These are phyloP conservation scores for Peterozyma toletana DNA, from an alignment of 805 yeast species.

Conservation along the genomic window DNA sequence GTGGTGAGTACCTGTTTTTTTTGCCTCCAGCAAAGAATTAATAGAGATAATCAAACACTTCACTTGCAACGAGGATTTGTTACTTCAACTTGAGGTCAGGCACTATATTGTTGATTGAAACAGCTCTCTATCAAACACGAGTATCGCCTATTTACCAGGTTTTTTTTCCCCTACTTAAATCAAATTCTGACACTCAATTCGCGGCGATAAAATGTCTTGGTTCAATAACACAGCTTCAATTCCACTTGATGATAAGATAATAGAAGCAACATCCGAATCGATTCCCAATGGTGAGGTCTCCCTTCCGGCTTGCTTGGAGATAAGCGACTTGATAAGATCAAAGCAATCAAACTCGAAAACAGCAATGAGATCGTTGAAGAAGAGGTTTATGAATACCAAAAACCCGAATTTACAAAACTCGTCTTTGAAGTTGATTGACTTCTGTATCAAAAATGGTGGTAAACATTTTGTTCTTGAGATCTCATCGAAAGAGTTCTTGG, in stretches of 20 bases:
- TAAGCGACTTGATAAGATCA: slow-evolving; percentile 80
- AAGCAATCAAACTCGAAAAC: slow-evolving; percentile 73
- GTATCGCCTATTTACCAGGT: no score
- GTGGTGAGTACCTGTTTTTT: no score
- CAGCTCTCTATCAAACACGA: no score
- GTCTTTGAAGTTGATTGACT: slow-evolving; percentile 70
- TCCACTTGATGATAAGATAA: slow-evolving; percentile 55
- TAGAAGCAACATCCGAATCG: slow-evolving; percentile 78
- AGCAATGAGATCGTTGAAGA: slow-evolving; percentile 79
- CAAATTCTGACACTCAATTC: no score
- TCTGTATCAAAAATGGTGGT: slow-evolving; percentile 92
- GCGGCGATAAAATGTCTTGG: slow-evolving; percentile 38
- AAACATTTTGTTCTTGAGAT: slow-evolving; percentile 73
- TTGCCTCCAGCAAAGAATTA: no score
- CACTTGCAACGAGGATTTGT: no score
- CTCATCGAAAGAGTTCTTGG: slow-evolving; percentile 80
- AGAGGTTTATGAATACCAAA: slow-evolving; percentile 50
- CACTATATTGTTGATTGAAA: no score
- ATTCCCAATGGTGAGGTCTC: slow-evolving; percentile 90
- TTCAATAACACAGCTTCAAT: slow-evolving; percentile 29
- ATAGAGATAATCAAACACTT: no score
- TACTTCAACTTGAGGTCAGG: no score
- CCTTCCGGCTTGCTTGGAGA: slow-evolving; percentile 62
- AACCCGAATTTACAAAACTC: slow-evolving; percentile 81
- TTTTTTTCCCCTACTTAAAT: no score